phyloP scores from a whole-genome alignment of 176 grass and related monocot genomes.

The Zoysia pacifica region DNA sequence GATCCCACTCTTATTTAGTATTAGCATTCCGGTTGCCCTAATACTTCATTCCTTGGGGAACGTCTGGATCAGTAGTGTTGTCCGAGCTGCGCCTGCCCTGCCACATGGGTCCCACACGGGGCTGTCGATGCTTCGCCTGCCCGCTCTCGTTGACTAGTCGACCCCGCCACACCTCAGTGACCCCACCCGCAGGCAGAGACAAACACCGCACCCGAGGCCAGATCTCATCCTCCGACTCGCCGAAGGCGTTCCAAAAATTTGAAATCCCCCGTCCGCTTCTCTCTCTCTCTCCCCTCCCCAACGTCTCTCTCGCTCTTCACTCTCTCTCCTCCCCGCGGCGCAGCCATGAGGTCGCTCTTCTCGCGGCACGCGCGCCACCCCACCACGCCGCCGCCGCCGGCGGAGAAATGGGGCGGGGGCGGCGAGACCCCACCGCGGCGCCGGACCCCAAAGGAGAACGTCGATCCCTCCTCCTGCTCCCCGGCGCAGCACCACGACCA shows the following conservation, averaged over 20 bases:
- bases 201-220: conserved; percentile 36
- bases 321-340: neutral
- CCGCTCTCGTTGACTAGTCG: conserved; percentile 5
- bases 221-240: conserved; percentile 35
- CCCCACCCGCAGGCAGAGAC: neutral
- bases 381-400: conserved; percentile 47
- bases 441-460: conserved; percentile 52
- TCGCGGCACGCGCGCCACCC: conserved; percentile 51
- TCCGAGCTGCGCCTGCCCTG: neutral
- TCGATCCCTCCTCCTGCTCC: conserved; percentile 43
- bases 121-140: conserved; percentile 19
- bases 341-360: conserved; percentile 63
- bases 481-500: conserved; percentile 43
- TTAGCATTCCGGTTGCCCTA: too few relatives aligned
- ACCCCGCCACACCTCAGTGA: neutral
- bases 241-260: conserved; percentile 43
- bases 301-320: neutral
- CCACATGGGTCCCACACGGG: neutral
- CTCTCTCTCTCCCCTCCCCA: conserved; percentile 24
- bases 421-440: conserved; percentile 42
- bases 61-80: too few relatives aligned
- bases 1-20: too few relatives aligned
- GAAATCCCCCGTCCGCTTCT: conserved; percentile 41
- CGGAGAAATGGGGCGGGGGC: conserved; percentile 32
- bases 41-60: too few relatives aligned